Evolutionary conservation across 2,329 filamentous ascomycete genomes (phyloP), one percentile per base, ranked within the genome.

Genomic region (Hymenoscyphus infarciens): DNA sequence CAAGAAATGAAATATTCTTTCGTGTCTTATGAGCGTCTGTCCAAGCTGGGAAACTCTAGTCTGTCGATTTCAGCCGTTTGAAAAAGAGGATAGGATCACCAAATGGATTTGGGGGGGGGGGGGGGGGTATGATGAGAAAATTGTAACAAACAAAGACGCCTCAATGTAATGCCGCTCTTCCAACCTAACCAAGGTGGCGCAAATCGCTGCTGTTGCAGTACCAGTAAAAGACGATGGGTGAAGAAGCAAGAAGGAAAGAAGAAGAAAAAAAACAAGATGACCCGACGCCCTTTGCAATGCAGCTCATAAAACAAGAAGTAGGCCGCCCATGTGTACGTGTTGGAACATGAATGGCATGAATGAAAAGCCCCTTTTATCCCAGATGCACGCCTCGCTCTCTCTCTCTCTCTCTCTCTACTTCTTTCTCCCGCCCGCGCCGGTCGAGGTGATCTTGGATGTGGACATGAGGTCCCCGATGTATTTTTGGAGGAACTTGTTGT

Each of bases 381-480:
- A 11, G n/a, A 10, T 54, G 31, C 29, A 19, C 25, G n/a, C n/a
- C n/a, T n/a, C n/a, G n/a, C n/a, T n/a, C n/a, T n/a, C n/a, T n/a
- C n/a, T n/a, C n/a, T n/a, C n/a, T n/a, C n/a, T n/a, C 5, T 4
- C 15, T 45, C 16, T 61, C 60, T 65, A 70, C 62, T 72, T 73
- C 66, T 70, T 72, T 57, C 71, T 60, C 22, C 69, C 64, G 25
- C 67, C 66, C 10, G 68, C 69, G 27, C 72, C 72, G 7, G 71
- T 72, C 19, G 86, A 82, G 0, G 87, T 89, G 69, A 90, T 89
- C 73, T 89, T 89, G 74, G 85, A 87, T n/a, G 87, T 89, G 69
- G 91, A 91, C 85, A 97, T 98, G 61, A 98, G 82, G 73, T 97
- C 94, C 68, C 94, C 94, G 72, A 98, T 98, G 75, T 98, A 98